These are phyloP conservation scores for Boletus tomentosulus DNA, from an alignment of 768 basidiomycete species.

Conservation along the genomic window DNA sequence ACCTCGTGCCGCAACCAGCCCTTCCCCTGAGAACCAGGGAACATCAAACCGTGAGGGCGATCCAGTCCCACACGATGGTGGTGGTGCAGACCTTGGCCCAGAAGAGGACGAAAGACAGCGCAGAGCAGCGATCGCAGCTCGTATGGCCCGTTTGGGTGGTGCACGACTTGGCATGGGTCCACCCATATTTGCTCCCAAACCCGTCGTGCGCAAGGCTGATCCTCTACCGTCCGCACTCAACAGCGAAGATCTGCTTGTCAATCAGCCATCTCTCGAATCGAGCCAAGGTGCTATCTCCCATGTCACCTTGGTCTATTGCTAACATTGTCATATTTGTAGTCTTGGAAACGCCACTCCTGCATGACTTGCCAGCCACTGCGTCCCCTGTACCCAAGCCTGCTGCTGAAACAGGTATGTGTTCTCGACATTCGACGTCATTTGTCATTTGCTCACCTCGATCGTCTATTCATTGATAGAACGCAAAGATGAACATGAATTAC, in stretches of 20 bases:
- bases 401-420: conserved; percentile 17
- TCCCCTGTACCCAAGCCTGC: conserved; percentile 2
- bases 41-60: conserved; percentile 28
- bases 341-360: conserved; percentile 12
- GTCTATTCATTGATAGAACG: conserved; percentile 11
- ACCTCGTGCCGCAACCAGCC: conserved; percentile 17
- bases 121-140: conserved; percentile 82
- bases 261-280: conserved; percentile 10
- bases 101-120: conserved; percentile 71
- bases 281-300: conserved; percentile 16
- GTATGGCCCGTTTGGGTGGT: conserved; percentile 92
- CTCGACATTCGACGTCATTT: not conserved
- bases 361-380: conserved; percentile 2
- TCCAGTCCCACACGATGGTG: conserved; percentile 17
- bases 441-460: conserved; percentile 5
- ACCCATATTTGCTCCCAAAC: conserved; percentile 62
- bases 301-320: conserved; percentile 2
- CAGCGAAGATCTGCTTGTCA: conserved; percentile 18
- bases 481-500: conserved; percentile 23
- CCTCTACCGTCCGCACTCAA: conserved; percentile 13
- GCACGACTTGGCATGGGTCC: conserved; percentile 77
- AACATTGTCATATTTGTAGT: conserved; percentile 6
- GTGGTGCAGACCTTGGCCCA: conserved; percentile 38
- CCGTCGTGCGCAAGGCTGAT: conserved; percentile 33
- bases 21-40: conserved; percentile 12